Percentiles rank a stretch among this genome's conserved stretches.
Conservation (phyloP, 2,329 filamentous ascomycete genomes). For the Diaporthe sp. region DNA sequence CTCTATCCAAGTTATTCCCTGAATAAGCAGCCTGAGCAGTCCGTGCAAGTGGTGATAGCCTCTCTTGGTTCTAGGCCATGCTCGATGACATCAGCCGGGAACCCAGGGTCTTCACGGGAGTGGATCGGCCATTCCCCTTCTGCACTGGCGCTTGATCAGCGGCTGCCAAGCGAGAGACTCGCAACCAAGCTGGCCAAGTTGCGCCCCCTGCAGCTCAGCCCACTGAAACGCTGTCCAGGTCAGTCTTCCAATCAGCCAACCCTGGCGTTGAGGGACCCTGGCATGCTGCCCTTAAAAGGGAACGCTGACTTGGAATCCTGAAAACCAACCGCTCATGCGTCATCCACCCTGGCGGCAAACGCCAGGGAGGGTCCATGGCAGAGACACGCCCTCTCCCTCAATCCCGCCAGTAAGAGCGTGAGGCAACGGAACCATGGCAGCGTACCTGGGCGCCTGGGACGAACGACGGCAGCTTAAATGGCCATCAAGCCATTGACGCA, state of each 20-base stretch:
- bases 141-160: slow-evolving; percentile 32
- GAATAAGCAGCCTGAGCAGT: neutral
- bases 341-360: slow-evolving; percentile 39
- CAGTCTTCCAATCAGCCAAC: slow-evolving; percentile 33
- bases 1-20: neutral
- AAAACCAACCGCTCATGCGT: slow-evolving; percentile 43
- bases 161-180: slow-evolving; percentile 29
- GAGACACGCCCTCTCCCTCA: slow-evolving; percentile 1
- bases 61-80: slow-evolving; percentile 14
- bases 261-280: neutral
- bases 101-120: slow-evolving; percentile 20
- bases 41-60: slow-evolving; percentile 17
- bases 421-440: slow-evolving; percentile 37
- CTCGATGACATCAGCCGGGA: slow-evolving; percentile 11
- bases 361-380: slow-evolving; percentile 31
- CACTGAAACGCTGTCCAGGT: slow-evolving; percentile 28
- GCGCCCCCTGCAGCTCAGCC: slow-evolving; percentile 36
- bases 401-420: slow-evolving; percentile 9
- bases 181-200: slow-evolving; percentile 28
- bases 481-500: slow-evolving; percentile 28
- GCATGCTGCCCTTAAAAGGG: neutral
- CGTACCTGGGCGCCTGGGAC: slow-evolving; percentile 14
- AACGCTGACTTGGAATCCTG: slow-evolving; percentile 39
- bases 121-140: neutral
- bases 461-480: slow-evolving; percentile 45